Evolutionary conservation across 768 basidiomycete species (phyloP).

Genomic region (Pulveroboletus sp.): DNA sequence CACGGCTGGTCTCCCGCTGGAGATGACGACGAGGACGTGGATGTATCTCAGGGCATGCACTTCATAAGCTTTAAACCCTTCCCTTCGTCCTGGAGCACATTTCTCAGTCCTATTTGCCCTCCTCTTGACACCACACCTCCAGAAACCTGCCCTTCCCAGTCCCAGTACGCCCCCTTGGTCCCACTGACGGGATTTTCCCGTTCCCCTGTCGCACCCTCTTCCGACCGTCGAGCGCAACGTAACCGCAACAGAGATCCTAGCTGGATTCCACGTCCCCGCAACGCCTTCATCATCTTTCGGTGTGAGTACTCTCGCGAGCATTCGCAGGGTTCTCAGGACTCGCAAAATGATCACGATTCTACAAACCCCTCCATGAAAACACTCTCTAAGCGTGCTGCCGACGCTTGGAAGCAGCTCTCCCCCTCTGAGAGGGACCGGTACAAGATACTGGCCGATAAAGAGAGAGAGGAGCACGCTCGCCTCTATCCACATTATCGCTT

Average conservation of each 20-base stretch:
- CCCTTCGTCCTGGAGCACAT: not conserved
- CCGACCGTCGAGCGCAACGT: conserved; percentile 35
- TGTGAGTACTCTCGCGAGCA: conserved; percentile 55
- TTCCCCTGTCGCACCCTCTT: conserved; percentile 30
- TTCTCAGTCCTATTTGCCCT: conserved; percentile 12
- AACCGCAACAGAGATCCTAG: conserved; percentile 44
- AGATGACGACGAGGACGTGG: conserved; percentile 27
- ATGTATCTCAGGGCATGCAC: conserved; percentile 16
- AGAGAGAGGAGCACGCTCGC: conserved; percentile 53
- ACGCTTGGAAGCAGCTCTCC: conserved; percentile 64
- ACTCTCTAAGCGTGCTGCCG: conserved; percentile 72
- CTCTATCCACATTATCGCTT: conserved; percentile 62
- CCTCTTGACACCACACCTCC: conserved; percentile 7
- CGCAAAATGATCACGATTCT: conserved; percentile 26
- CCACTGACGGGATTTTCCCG: not conserved
- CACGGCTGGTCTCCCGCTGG: conserved; percentile 27
- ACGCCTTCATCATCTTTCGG: conserved; percentile 70
- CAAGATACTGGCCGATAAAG: conserved; percentile 48
- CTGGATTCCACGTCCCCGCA: conserved; percentile 66
- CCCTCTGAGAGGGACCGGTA: conserved; percentile 44
- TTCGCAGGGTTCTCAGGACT: conserved; percentile 25
- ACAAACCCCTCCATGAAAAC: conserved; percentile 39
- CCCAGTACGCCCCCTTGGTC: not conserved
- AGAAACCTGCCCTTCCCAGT: not conserved
- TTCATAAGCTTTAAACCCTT: conserved; percentile 6